A percentile compares a stretch with the other conserved stretches of the same genome.
Conservation (phyloP, 306 rosid genomes). For the Sicyos baderoa region DNA sequence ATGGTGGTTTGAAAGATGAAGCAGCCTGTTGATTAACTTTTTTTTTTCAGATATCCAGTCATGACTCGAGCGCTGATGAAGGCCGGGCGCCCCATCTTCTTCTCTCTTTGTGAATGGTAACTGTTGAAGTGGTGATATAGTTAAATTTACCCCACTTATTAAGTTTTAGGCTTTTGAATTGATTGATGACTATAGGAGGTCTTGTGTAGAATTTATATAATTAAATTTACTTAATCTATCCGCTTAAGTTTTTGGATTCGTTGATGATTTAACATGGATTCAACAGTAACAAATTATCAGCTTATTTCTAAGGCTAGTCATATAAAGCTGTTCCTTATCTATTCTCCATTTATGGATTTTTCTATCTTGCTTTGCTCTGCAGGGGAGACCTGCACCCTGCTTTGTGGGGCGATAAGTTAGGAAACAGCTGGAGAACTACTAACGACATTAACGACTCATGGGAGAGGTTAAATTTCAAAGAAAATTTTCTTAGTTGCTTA, state of each 20-base stretch:
- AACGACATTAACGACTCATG: conserved; percentile 68
- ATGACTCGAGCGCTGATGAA: conserved; percentile 86
- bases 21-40: conserved; percentile 7
- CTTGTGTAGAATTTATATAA: no score
- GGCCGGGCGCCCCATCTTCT: conserved; percentile 77
- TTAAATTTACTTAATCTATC: no score
- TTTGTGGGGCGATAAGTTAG: conserved; percentile 70
- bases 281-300: no score
- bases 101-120: conserved; percentile 91
- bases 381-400: conserved; percentile 99
- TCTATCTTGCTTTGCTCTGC: neutral
- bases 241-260: no score
- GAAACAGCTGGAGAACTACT: conserved; percentile 99
- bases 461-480: conserved; percentile 49
- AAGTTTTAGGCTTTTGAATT: no score
- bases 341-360: neutral
- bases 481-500: conserved; percentile 9
- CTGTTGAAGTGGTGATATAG: no score
- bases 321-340: neutral
- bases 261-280: no score
- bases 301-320: neutral
- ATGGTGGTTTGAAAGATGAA: neutral
- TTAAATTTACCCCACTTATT: no score
- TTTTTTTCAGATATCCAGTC: conserved; percentile 54
- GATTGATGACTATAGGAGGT: no score